These are phyloP conservation scores for Diatrype stigma DNA, from an alignment of 2,329 filamentous ascomycete genomes.

Conservation along the genomic window DNA sequence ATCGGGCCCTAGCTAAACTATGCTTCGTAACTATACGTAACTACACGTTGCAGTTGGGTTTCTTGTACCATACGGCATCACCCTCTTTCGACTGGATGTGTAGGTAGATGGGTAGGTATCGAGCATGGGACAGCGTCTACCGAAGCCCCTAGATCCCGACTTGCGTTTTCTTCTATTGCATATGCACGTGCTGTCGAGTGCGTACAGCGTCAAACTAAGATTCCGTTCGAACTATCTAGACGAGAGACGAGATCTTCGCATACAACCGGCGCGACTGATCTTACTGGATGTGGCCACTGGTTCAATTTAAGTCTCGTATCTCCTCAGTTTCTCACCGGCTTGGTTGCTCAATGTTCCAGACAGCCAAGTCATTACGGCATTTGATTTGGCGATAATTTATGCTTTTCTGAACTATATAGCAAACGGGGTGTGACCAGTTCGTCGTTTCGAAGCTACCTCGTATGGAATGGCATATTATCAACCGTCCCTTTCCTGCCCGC, in stretches of 20 bases:
- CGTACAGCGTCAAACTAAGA: not conserved
- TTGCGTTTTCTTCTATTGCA: conserved; percentile 1
- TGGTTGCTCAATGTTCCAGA: not conserved
- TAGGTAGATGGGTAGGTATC: too few relatives aligned
- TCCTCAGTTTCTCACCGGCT: not conserved
- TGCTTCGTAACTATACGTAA: not conserved
- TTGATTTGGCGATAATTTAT: not conserved
- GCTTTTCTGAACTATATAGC: too few relatives aligned
- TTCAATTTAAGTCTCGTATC: not conserved
- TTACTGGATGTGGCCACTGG: not conserved
- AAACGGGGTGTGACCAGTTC: too few relatives aligned
- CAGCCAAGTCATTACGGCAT: not conserved
- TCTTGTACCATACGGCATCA: too few relatives aligned
- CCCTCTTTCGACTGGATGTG: too few relatives aligned
- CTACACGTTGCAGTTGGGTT: too few relatives aligned
- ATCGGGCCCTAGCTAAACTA: not conserved
- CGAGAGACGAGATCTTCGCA: not conserved
- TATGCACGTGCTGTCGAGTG: not conserved
- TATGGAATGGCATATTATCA: too few relatives aligned
- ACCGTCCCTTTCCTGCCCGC: not conserved
- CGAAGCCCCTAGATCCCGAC: not conserved
- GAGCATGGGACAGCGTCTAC: not conserved
- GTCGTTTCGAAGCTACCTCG: too few relatives aligned
- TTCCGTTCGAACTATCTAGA: not conserved
- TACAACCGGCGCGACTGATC: not conserved